Evolutionary conservation across 345 rosid species (phyloP), one percentile per base, ranked within the genome.

Genomic region (Salix caprea): DNA sequence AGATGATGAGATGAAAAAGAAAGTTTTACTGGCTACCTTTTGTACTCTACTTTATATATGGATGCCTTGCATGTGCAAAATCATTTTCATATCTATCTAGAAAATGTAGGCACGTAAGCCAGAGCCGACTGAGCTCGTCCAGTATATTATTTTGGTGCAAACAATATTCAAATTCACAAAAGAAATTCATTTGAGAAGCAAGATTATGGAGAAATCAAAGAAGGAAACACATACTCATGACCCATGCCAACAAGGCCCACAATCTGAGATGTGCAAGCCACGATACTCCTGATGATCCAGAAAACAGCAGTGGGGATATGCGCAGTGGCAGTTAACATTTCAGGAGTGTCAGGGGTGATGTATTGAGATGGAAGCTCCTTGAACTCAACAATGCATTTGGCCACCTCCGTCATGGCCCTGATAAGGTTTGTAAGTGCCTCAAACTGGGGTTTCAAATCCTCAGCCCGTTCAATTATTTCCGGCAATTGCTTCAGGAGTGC

Each of bases 281-380:
- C 84, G 9, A 85, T 80, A 70, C 91, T 83, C 42, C 89, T 83
- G 64, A 88, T 80, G 36, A 87, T 86, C 91, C 91, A 88, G 80
- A 85, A 86, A 36, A 74, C 89, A 26, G 91, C 87, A 2, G 80
- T 83, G 2, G 91, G 91, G 16, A 88, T 84, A 70, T 83, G 81
- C 30, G 87, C 82, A 61, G 79, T 72, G 78, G 91, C 88, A 24
- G 67, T 70, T 1, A 81, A 24, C 71, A 86, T 75, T 44, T 81
- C 83, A 14, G 36, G 36, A 34, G 54, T 36, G 23, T 34, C 36
- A 34, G 80, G 24, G 65, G 83, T 67, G 36, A 84, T 88, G 79
- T 86, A 84, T 30, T 83, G 86, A n/a, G 87, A 23, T 1, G 89
- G 89, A 11, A 86, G 87, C 72, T 85, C 83, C 72, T 75, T 76